Conservation (phyloP, 2,329 filamentous ascomycete species). For the Exophiala viscosa region DNA sequence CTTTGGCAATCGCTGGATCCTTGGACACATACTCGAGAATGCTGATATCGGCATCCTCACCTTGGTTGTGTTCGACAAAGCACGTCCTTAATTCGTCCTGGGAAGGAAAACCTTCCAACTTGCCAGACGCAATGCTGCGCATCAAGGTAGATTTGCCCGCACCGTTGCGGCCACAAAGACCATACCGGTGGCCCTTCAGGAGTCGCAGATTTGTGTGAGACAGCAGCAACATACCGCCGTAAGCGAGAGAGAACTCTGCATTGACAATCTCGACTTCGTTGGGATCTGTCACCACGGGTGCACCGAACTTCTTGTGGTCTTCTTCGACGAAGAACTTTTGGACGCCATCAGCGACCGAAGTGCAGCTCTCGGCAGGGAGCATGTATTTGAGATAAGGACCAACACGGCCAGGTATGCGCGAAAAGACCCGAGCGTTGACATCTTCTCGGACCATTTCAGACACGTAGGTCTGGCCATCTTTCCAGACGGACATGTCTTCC, state of each 20-base stretch:
- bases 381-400: constrained; percentile 72
- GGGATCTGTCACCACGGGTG: constrained; percentile 80
- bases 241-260: constrained; percentile 93
- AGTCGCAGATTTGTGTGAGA: constrained; percentile 94
- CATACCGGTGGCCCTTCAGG: constrained; percentile 94
- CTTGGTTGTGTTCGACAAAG: constrained; percentile 99
- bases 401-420: constrained; percentile 66
- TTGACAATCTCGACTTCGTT: constrained; percentile 96
- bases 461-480: constrained; percentile 68
- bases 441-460: constrained; percentile 82
- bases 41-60: constrained; percentile 92
- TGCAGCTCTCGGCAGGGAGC: constrained; percentile 59
- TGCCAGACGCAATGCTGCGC: constrained; percentile 91
- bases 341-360: constrained; percentile 67
- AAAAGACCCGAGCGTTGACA: constrained; percentile 74
- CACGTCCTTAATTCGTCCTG: constrained; percentile 91
- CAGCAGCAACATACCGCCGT: constrained; percentile 93
- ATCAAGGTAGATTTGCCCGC: constrained; percentile 99
- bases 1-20: constrained; percentile 77
- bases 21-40: constrained; percentile 91
- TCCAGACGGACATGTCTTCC: constrained; percentile 61
- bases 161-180: constrained; percentile 93
- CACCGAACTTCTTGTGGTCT: constrained; percentile 81
- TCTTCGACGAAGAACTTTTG: constrained; percentile 75
- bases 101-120: constrained; percentile 92